phyloP scores from a whole-genome alignment of 2,329 filamentous ascomycete genomes.

The Alternaria angustiovoidea region DNA sequence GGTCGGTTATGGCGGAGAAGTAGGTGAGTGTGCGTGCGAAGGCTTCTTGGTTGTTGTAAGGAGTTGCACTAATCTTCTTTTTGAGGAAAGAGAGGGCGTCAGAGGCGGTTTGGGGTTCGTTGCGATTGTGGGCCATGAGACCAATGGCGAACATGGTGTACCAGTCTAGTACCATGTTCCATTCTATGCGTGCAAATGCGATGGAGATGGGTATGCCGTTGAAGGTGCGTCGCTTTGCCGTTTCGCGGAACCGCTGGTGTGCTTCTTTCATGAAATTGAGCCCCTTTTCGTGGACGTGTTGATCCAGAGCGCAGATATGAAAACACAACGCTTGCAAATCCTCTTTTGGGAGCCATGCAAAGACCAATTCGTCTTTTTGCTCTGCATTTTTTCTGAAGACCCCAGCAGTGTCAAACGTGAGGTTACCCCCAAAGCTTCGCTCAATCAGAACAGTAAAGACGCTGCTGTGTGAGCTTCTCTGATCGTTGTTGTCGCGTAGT shows the following conservation, averaged over 20 bases:
- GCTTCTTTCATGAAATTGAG: slow-evolving; percentile 67
- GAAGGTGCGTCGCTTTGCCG: slow-evolving; percentile 29
- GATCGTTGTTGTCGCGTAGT: slow-evolving; percentile 61
- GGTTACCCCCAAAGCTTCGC: slow-evolving; percentile 39
- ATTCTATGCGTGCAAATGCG: slow-evolving; percentile 59
- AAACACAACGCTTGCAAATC: slow-evolving; percentile 69
- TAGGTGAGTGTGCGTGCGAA: slow-evolving; percentile 70
- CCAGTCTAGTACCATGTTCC: slow-evolving; percentile 71
- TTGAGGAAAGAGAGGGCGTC: slow-evolving; percentile 14
- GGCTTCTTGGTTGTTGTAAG: slow-evolving; percentile 48
- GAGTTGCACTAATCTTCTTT: slow-evolving; percentile 52
- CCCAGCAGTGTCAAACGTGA: slow-evolving; percentile 55
- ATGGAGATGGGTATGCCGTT: slow-evolving; percentile 32
- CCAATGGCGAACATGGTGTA: slow-evolving; percentile 76
- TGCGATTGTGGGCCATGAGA: slow-evolving; percentile 73
- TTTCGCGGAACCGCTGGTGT: slow-evolving; percentile 58
- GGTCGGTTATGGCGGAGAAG: slow-evolving; percentile 76
- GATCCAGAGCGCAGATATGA: slow-evolving; percentile 64
- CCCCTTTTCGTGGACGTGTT: slow-evolving; percentile 63
- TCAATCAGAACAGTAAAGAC: slow-evolving; percentile 54
- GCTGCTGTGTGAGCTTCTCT: slow-evolving; percentile 45
- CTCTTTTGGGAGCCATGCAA: slow-evolving; percentile 67
- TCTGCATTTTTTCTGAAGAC: slow-evolving; percentile 51
- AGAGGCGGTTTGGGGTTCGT: slow-evolving; percentile 67
- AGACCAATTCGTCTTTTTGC: slow-evolving; percentile 56